phyloP scores from a whole-genome alignment of 1,284 basidiomycete genomes.

The Trichosporon faecale region DNA sequence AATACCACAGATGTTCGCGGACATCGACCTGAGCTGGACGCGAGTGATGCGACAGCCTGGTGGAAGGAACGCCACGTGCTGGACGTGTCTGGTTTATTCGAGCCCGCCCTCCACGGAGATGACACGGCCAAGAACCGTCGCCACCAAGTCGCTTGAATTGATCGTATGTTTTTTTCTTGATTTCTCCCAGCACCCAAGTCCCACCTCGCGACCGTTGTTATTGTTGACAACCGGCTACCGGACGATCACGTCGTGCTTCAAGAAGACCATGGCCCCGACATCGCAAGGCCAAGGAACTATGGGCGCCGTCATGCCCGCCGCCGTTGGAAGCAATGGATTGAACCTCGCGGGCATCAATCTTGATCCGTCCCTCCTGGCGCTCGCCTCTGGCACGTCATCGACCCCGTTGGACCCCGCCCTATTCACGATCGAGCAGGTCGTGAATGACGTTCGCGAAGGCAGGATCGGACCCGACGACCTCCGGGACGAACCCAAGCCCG shows the following conservation, averaged over 20 bases:
- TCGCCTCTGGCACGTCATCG: conserved; percentile 7
- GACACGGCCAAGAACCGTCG: background rate
- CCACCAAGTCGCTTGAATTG: background rate
- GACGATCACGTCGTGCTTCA: conserved; percentile 3
- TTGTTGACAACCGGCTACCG: background rate
- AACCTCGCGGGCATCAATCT: background rate
- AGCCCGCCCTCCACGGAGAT: background rate
- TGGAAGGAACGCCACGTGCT: conserved; percentile 9
- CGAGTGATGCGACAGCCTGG: conserved; percentile 8
- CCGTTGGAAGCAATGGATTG: background rate
- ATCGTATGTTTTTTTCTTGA: conserved; percentile 5
- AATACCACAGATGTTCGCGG: conserved; percentile 12
- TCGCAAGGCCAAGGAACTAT: background rate
- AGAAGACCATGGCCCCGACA: background rate
- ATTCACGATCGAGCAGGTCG: conserved; percentile 40
- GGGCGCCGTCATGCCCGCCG: background rate
- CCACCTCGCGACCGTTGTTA: background rate
- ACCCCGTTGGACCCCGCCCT: conserved; percentile 37
- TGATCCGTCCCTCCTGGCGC: conserved; percentile 21
- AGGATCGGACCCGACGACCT: conserved; percentile 27
- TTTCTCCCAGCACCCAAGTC: background rate
- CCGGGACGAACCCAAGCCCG: background rate
- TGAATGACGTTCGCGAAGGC: conserved; percentile 37
- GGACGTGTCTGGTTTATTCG: background rate
- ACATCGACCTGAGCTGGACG: conserved; percentile 5